Evolutionary conservation across 164 flowering plant species (phyloP).

Genomic region (Santalum album): DNA sequence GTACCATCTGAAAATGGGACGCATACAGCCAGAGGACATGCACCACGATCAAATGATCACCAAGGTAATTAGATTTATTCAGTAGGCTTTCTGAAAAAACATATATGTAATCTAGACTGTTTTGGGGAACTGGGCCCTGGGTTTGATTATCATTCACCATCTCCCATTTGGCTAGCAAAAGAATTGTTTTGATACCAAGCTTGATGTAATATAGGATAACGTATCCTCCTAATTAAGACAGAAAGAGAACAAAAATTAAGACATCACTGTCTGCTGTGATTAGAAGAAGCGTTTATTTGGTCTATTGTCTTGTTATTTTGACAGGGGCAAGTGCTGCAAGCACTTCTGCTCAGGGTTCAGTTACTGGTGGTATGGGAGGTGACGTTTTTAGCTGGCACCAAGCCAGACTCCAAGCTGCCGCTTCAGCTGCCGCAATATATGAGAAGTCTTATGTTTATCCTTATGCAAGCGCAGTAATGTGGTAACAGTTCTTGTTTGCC

Average conservation of each 20-base stretch:
- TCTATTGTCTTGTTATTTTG: slow-evolving; percentile 1
- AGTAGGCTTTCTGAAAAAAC: background rate
- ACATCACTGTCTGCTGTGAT: too few relatives aligned
- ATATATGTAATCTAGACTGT: too few relatives aligned
- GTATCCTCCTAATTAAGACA: too few relatives aligned
- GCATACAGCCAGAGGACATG: slow-evolving; percentile 32
- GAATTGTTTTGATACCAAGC: too few relatives aligned
- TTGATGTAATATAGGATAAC: too few relatives aligned
- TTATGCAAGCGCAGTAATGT: slow-evolving; percentile 43
- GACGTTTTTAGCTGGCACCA: slow-evolving; percentile 51
- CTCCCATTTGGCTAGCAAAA: too few relatives aligned
- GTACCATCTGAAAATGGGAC: slow-evolving; percentile 73
- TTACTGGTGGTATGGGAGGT: slow-evolving; percentile 19
- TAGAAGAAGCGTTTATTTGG: too few relatives aligned
- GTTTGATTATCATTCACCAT: background rate
- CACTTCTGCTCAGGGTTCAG: slow-evolving; percentile 35
- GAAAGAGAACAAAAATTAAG: too few relatives aligned
- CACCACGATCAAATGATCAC: slow-evolving; percentile 43
- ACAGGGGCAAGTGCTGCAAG: slow-evolving; percentile 36
- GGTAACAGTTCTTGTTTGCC: slow-evolving; percentile 31
- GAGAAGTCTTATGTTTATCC: slow-evolving; percentile 86
- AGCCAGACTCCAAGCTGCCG: slow-evolving; percentile 86
- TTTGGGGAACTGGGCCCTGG: too few relatives aligned
- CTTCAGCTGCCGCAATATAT: slow-evolving; percentile 86
- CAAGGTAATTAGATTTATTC: slow-evolving; percentile 41